Evolutionary conservation across 2,329 filamentous ascomycete species (phyloP).

Genomic region (Penicillium sp.): DNA sequence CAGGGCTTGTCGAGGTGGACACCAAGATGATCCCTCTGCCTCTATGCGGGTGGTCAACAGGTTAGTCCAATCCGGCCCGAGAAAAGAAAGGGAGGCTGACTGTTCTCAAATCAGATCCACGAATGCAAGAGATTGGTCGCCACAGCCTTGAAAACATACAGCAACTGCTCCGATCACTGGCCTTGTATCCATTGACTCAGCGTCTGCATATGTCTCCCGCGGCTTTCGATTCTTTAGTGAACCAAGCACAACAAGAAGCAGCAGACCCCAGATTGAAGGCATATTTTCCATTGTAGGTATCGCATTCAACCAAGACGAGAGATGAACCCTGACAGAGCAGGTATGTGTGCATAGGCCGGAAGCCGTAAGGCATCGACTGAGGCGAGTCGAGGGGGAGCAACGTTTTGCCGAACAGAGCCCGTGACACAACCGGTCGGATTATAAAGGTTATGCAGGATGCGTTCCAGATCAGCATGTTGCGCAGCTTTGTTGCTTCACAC

Average conservation of each 20-base stretch:
- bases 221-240: conserved; percentile 38
- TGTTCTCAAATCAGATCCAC: conserved; percentile 37
- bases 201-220: conserved; percentile 40
- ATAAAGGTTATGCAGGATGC: neutral
- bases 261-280: conserved; percentile 39
- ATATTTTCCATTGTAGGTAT: conserved; percentile 46
- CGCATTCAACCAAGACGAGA: neutral
- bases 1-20: conserved; percentile 67
- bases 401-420: neutral
- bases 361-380: conserved; percentile 22
- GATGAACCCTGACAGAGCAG: conserved; percentile 28
- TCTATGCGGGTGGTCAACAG: conserved; percentile 65
- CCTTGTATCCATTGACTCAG: conserved; percentile 46
- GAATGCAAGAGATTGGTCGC: conserved; percentile 43
- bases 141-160: conserved; percentile 39
- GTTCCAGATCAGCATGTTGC: neutral
- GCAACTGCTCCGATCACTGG: conserved; percentile 39
- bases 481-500: conserved; percentile 6
- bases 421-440: neutral
- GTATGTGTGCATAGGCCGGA: conserved; percentile 45
- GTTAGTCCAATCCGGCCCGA: conserved; percentile 44
- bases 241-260: conserved; percentile 39
- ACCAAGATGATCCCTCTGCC: conserved; percentile 62
- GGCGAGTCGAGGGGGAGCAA: neutral
- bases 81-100: conserved; percentile 19